A percentile compares a stretch with the other conserved stretches of the same genome.
phyloP scores from a whole-genome alignment of 2,329 filamentous ascomycete species.

The Chlorencoelia australis region DNA sequence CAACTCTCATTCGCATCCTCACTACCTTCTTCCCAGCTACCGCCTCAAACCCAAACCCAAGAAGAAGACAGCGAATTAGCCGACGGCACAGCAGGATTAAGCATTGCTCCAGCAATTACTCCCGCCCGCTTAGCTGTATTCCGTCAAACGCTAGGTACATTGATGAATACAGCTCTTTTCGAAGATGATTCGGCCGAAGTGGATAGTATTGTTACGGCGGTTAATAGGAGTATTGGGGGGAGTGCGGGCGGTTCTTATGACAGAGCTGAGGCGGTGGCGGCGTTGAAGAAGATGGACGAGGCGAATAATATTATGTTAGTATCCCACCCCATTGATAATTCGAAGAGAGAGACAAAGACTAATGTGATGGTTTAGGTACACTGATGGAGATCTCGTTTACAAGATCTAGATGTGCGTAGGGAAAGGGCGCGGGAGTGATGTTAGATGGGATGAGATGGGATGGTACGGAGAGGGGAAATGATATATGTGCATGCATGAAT shows the following conservation, averaged over 20 bases:
- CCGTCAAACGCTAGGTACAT: slow-evolving; percentile 68
- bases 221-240: slow-evolving; percentile 60
- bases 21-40: slow-evolving; percentile 26
- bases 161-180: slow-evolving; percentile 78
- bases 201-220: slow-evolving; percentile 61
- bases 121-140: slow-evolving; percentile 62
- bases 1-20: slow-evolving; percentile 33
- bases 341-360: slow-evolving; percentile 2
- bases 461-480: not conserved
- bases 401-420: slow-evolving; percentile 44
- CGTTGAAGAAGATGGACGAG: slow-evolving; percentile 69
- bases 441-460: not conserved
- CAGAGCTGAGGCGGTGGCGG: slow-evolving; percentile 62
- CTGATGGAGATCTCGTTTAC: slow-evolving; percentile 56
- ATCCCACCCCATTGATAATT: not conserved
- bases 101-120: slow-evolving; percentile 24
- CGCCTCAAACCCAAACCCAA: slow-evolving; percentile 22
- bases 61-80: slow-evolving; percentile 21
- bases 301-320: slow-evolving; percentile 89
- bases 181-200: slow-evolving; percentile 75
- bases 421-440: not conserved
- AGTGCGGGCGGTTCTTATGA: slow-evolving; percentile 51
- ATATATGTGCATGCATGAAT: not conserved
- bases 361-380: slow-evolving; percentile 35
- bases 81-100: slow-evolving; percentile 19